Conservation (phyloP, 768 basidiomycete species). For the Hydnum rufescens region DNA sequence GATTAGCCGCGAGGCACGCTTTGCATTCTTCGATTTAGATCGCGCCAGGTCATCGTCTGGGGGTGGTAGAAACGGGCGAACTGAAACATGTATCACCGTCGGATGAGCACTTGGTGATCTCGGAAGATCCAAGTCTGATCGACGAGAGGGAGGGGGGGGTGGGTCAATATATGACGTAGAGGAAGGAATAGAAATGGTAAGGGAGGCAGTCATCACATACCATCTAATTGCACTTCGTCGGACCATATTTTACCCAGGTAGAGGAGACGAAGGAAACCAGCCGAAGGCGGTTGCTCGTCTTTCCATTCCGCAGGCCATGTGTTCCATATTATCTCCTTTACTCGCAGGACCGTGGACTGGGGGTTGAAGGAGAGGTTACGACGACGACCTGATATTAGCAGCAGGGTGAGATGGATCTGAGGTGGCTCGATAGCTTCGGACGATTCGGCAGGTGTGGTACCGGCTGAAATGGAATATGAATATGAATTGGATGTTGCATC, state of each 20-base stretch:
- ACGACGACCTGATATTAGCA: slow-evolving; percentile 10
- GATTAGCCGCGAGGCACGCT: no score
- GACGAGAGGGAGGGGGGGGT: neutral
- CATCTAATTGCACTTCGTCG: slow-evolving; percentile 5
- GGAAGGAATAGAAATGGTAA: neutral
- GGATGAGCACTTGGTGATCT: slow-evolving; percentile 4
- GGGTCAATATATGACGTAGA: neutral
- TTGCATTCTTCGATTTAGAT: slow-evolving; percentile 3
- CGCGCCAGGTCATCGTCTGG: slow-evolving; percentile 5
- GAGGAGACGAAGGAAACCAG: slow-evolving; percentile 10
- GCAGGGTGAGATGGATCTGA: slow-evolving; percentile 10
- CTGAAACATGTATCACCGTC: slow-evolving; percentile 11
- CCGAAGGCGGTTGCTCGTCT: slow-evolving; percentile 10
- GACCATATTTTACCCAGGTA: slow-evolving; percentile 11
- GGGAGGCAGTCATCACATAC: slow-evolving; percentile 8
- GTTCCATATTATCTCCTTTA: slow-evolving; percentile 11
- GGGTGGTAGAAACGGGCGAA: slow-evolving; percentile 10
- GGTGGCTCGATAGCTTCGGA: slow-evolving; percentile 1
- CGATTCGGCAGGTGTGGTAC: neutral
- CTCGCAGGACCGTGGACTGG: slow-evolving; percentile 7
- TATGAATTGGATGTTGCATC: no score
- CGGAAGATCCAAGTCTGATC: neutral
- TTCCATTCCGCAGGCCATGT: slow-evolving; percentile 12
- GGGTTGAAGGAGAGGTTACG: slow-evolving; percentile 10
- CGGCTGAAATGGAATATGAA: no score